Percentiles rank a stretch among this genome's conserved stretches.
Evolutionary conservation across 352 stramenopile genomes (phyloP).

Genomic region (Pilasporangium apinafurcum): DNA sequence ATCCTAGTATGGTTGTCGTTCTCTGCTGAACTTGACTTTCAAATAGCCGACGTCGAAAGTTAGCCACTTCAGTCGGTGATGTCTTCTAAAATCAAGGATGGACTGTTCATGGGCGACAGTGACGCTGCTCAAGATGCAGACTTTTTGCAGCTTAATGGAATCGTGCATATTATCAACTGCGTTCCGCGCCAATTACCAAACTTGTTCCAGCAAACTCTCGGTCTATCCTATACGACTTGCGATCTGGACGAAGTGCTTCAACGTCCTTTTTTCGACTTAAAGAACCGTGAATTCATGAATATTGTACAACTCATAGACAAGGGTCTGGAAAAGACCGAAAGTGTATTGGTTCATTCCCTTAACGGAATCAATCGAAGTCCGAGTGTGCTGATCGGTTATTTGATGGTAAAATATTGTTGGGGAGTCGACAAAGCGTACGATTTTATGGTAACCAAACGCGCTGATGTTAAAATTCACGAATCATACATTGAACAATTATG

Average conservation of each 20-base stretch:
- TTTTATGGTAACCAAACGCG: constrained; percentile 83
- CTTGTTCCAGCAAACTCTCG: constrained; percentile 84
- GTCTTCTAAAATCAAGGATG: constrained; percentile 93
- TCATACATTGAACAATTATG: constrained; percentile 75
- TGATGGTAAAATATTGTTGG: constrained; percentile 93
- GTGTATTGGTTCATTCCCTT: constrained; percentile 86
- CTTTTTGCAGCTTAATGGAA: constrained; percentile 92
- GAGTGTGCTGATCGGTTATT: constrained; percentile 83
- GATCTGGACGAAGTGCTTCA: constrained; percentile 67
- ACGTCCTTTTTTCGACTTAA: constrained; percentile 70
- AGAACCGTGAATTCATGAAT: constrained; percentile 83
- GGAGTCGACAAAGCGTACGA: constrained; percentile 90
- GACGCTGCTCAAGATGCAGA: constrained; percentile 89
- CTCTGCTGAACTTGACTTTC: constrained; percentile 1
- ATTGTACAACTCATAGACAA: constrained; percentile 72
- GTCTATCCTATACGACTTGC: constrained; percentile 73
- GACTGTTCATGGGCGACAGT: constrained; percentile 91
- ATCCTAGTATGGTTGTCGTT: neutral
- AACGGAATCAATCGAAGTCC: constrained; percentile 77
- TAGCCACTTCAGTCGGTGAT: constrained; percentile 27
- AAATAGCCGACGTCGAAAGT: neutral
- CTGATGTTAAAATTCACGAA: constrained; percentile 80
- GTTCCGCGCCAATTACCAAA: constrained; percentile 88
- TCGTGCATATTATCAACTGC: constrained; percentile 90
- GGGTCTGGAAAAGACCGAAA: constrained; percentile 76